phyloP scores from a whole-genome alignment of 345 rosid genomes.

The Syzygium oleosum region DNA sequence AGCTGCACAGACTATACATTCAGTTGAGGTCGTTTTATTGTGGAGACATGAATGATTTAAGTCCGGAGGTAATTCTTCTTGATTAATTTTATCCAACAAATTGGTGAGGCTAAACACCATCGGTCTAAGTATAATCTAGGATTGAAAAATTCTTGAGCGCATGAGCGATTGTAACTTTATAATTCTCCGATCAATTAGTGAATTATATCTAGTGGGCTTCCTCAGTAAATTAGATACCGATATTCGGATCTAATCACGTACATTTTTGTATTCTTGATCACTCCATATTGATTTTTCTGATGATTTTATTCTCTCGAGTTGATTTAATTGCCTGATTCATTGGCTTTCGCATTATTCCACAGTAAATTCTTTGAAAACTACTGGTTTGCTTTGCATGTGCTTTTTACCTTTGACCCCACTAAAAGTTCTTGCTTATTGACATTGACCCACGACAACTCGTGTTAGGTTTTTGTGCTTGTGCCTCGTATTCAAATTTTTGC shows the following conservation, averaged over 20 bases:
- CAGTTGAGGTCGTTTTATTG: too few species aligned
- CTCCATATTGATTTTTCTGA: background rate
- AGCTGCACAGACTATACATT: too few species aligned
- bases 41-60: too few species aligned
- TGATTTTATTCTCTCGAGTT: background rate
- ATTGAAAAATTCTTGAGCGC: too few species aligned
- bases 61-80: too few species aligned
- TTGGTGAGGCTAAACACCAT: too few species aligned
- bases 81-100: too few species aligned
- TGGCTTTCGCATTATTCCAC: background rate
- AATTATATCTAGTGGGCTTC: fast-evolving
- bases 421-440: background rate
- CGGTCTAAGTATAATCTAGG: too few species aligned
- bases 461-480: background rate
- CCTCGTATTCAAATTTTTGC: background rate
- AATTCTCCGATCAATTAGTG: background rate
- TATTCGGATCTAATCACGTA: background rate
- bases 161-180: background rate
- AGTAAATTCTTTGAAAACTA: background rate
- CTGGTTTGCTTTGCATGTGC: background rate
- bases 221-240: fast-evolving
- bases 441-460: background rate
- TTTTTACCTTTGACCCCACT: background rate
- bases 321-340: background rate
- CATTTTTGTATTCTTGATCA: background rate